phyloP scores from a whole-genome alignment of 2,329 filamentous ascomycete species.

The Fusarium keratoplasticum region DNA sequence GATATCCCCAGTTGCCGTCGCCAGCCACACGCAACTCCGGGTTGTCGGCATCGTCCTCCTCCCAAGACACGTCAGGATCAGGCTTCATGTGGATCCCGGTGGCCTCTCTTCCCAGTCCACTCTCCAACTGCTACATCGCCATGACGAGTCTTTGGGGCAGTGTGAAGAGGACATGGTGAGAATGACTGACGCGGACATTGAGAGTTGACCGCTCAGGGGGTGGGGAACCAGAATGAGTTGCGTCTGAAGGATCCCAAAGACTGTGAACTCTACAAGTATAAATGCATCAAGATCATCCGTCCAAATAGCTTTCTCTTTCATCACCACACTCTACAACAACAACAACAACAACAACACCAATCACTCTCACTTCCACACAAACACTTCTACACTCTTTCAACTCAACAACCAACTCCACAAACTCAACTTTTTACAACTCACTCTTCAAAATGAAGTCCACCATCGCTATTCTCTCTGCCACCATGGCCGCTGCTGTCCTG shows the following conservation, averaged over 20 bases:
- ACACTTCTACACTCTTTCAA: not conserved
- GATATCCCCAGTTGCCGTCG: not conserved
- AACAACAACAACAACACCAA: not conserved
- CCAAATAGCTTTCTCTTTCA: not conserved
- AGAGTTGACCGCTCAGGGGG: not conserved
- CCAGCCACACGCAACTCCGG: not conserved
- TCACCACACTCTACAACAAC: not conserved
- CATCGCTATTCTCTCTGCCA: conserved; percentile 23
- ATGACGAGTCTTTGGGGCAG: not conserved
- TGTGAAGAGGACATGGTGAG: not conserved
- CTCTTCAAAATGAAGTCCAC: conserved; percentile 29
- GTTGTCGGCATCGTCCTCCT: not conserved
- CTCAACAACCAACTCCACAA: not conserved
- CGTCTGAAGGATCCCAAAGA: not conserved
- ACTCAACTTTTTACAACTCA: not conserved
- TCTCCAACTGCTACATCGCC: not conserved
- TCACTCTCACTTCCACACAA: not conserved
- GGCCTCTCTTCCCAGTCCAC: not conserved
- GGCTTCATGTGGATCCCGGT: not conserved
- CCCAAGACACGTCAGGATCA: not conserved
- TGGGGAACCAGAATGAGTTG: not conserved
- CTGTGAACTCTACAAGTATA: not conserved
- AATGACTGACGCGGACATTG: not conserved
- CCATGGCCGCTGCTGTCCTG: conserved; percentile 21
- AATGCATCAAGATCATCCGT: not conserved